Conservation (phyloP, 225 moss, liverwort and hornwort species). For the Pseudisothecium myosuroides region DNA sequence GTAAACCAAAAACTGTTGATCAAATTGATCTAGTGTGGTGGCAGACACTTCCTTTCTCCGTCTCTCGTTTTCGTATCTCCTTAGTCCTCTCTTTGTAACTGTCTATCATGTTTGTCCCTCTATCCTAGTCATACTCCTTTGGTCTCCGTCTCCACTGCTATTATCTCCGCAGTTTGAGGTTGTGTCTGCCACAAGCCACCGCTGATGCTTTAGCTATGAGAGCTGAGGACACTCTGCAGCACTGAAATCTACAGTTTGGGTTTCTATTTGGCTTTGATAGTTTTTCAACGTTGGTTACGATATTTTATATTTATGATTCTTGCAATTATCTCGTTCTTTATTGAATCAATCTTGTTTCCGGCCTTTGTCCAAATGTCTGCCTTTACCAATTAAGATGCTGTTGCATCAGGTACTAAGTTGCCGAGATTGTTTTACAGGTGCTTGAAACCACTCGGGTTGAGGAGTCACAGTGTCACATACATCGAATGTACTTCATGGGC, state of each 20-base stretch:
- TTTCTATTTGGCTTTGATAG: neutral
- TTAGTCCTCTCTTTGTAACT: neutral
- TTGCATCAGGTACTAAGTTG: neutral
- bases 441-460: slow-evolving; percentile 83
- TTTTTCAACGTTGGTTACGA: neutral
- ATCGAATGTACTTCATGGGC: slow-evolving; percentile 89
- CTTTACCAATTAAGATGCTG: neutral
- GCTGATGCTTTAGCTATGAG: slow-evolving; percentile 21
- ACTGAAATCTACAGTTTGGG: neutral
- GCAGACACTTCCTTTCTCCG: neutral
- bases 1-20: slow-evolving; percentile 1
- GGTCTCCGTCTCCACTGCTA: neutral
- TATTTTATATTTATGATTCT: neutral
- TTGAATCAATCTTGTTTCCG: neutral
- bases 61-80: neutral
- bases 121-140: neutral
- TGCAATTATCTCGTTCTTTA: neutral
- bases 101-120: neutral
- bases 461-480: slow-evolving; percentile 84
- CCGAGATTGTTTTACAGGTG: slow-evolving; percentile 31
- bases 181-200: neutral
- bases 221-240: slow-evolving; percentile 5
- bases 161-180: slow-evolving; percentile 2
- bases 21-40: slow-evolving; percentile 17
- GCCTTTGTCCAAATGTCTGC: neutral